These are phyloP conservation scores for Taphrina confusa DNA, from an alignment of 1,139 yeast species.

Conservation along the genomic window DNA sequence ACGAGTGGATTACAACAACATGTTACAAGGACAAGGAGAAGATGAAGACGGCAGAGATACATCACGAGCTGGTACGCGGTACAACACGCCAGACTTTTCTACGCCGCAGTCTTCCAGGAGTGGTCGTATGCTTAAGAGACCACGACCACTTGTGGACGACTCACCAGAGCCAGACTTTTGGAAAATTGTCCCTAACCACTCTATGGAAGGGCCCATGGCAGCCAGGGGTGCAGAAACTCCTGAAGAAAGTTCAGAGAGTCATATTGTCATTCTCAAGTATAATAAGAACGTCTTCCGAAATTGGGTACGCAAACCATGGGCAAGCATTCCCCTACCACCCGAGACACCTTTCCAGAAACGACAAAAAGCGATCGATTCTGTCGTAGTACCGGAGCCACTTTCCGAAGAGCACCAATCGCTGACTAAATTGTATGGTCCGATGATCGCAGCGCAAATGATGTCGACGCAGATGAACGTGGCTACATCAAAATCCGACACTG, in stretches of 20 bases:
- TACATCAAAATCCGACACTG: too few species aligned
- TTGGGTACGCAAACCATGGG: constrained; percentile 13
- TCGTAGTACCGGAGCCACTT: constrained; percentile 10
- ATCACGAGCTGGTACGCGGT: not conserved
- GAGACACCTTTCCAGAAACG: not conserved
- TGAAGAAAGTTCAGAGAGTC: not conserved
- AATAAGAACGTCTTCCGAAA: not conserved
- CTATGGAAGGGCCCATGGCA: not conserved
- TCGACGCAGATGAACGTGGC: not conserved
- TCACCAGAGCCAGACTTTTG: constrained; percentile 5
- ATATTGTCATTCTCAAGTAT: constrained; percentile 8
- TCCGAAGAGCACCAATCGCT: constrained; percentile 12
- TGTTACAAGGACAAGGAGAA: constrained; percentile 39
- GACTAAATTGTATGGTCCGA: constrained; percentile 12
- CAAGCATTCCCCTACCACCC: not conserved
- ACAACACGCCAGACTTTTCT: not conserved
- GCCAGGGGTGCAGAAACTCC: not conserved
- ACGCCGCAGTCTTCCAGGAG: constrained; percentile 6
- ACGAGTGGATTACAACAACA: constrained; percentile 45
- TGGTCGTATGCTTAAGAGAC: constrained; percentile 14
- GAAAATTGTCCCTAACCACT: not conserved
- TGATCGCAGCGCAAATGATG: constrained; percentile 17
- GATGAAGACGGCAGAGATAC: constrained; percentile 35
- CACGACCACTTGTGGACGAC: constrained; percentile 8
- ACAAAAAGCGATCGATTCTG: constrained; percentile 9